These are phyloP conservation scores for Microbotryum violaceum DNA, from an alignment of 1,284 basidiomycete species.

Conservation along the genomic window DNA sequence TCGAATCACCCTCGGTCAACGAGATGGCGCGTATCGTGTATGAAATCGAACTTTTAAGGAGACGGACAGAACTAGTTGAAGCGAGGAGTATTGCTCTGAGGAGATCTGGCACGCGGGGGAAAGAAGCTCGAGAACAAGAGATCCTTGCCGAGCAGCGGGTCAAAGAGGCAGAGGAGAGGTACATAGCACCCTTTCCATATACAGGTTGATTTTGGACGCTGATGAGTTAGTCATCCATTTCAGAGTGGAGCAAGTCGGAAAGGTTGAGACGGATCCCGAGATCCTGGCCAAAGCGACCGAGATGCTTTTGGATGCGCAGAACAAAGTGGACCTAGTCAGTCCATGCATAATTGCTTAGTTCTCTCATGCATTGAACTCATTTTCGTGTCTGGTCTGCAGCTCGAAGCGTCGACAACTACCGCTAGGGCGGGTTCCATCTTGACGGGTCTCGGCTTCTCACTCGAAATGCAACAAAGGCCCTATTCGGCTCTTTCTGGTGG, in stretches of 20 bases:
- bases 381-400: slow-evolving; percentile 35
- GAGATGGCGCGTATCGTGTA: slow-evolving; percentile 34
- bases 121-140: slow-evolving; percentile 53
- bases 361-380: not conserved
- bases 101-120: slow-evolving; percentile 55
- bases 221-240: too few relatives aligned
- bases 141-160: slow-evolving; percentile 50
- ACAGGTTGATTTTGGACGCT: too few relatives aligned
- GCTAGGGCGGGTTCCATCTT: slow-evolving; percentile 54
- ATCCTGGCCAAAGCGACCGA: slow-evolving; percentile 33
- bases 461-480: slow-evolving; percentile 48
- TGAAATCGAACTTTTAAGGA: slow-evolving; percentile 35
- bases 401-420: slow-evolving; percentile 48
- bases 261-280: not conserved
- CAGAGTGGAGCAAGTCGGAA: slow-evolving; percentile 7
- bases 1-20: slow-evolving; percentile 36
- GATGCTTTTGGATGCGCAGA: slow-evolving; percentile 44
- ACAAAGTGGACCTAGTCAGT: slow-evolving; percentile 44
- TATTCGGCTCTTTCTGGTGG: slow-evolving; percentile 57
- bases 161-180: slow-evolving; percentile 36
- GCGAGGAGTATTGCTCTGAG: slow-evolving; percentile 52
- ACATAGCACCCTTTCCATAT: slow-evolving; percentile 8
- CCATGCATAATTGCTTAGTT: not conserved
- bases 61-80: slow-evolving; percentile 45
- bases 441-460: slow-evolving; percentile 56